Base-by-base conservation (phyloP, 805 yeast species). In the Teunomyces pallodes region DNA sequence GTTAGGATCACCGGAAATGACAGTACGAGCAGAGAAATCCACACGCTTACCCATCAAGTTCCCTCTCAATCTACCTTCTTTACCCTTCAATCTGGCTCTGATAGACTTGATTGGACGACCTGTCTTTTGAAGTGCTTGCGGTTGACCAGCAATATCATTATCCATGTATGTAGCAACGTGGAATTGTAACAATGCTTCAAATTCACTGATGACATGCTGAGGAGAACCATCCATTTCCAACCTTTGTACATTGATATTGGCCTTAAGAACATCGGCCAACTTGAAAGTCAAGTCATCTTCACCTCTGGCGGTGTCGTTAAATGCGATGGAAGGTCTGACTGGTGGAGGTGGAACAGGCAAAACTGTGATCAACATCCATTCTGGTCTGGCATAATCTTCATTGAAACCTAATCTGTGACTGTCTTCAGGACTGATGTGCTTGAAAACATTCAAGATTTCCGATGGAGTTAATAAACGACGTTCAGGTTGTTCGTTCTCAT, bases 81-180 rank as follows among this genome's bases (percentile, higher is more conserved):
- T 94, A 76, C 99, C 99, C 86, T 94, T 94, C 60, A 94, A 79
- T 76, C 99, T 91, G n/a, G 99, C 98, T 74, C 99, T 85, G 60
- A 94, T 94, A 40, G 97, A 90, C 68, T 94, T 94, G 57, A 94
- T 95, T 2, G 99, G 99, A 72, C 99, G 87, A 49, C 99, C 99
- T 49, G 97, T 89, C 70, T 94, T 94, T 66, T 94, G 99, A 53
- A 94, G 79, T 30, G 99, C 99, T 69, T 92, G 99, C 0, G 99
- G 99, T 74, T 94, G 99, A 54, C 99, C 99, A 10, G 99, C 99
- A 70, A 94, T 94, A 73, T 94, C 98, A 67, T 94, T 94, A 73
- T 94, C 99, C 99, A 94, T 94, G 66, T 94, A 94, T 0, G 99
- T 94, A 6, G 99, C 99, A 45, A 94, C 97, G 62, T 94, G 99